Percentiles rank a stretch among this genome's conserved stretches.
Conservation (phyloP, 306 rosid species). For the Sesbania bispinosa region DNA sequence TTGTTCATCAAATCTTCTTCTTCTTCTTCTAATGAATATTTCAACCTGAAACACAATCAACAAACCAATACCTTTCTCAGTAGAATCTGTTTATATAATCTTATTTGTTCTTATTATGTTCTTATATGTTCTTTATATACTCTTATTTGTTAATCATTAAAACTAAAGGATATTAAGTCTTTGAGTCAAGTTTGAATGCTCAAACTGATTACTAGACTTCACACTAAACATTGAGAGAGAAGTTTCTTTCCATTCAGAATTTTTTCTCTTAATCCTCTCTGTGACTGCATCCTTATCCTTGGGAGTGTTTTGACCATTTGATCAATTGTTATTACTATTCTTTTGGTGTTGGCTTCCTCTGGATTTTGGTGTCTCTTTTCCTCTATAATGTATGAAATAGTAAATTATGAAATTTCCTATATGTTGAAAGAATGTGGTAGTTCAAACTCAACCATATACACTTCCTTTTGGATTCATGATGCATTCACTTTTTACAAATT, state of each 20-base stretch:
- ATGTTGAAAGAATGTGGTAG: slow-evolving; percentile 1
- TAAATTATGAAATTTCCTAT: neutral
- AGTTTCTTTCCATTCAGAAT: neutral
- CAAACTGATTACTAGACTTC: too few species aligned
- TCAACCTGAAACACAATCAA: too few species aligned
- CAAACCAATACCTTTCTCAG: too few species aligned
- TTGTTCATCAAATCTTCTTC: too few species aligned
- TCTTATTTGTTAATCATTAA: too few species aligned
- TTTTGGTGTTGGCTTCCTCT: neutral
- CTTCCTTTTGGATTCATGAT: neutral
- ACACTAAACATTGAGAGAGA: neutral
- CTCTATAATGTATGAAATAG: neutral
- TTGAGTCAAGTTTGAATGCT: too few species aligned
- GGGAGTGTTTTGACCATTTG: neutral
- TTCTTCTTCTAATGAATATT: too few species aligned
- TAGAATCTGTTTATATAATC: too few species aligned
- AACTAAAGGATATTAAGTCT: too few species aligned
- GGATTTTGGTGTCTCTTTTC: neutral
- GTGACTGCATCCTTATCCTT: neutral
- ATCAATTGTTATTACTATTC: neutral
- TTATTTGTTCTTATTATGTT: too few species aligned
- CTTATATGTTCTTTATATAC: too few species aligned
- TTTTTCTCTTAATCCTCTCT: neutral
- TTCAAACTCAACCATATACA: neutral
- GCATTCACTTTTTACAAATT: neutral